These are phyloP conservation scores for Nannizziopsis barbatae DNA, from an alignment of 2,329 filamentous ascomycete species.

Conservation along the genomic window DNA sequence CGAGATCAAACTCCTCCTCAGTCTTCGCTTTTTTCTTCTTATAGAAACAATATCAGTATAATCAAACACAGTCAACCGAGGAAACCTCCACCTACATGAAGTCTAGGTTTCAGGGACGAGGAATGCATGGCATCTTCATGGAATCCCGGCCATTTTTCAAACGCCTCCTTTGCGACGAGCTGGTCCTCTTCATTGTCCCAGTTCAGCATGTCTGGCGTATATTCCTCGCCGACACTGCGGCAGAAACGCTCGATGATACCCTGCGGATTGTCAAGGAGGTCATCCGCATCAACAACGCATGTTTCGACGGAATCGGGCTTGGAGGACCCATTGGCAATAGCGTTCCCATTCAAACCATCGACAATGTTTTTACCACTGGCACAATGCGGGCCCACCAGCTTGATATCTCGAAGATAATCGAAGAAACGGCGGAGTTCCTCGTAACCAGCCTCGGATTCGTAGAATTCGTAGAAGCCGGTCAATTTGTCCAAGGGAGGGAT, in stretches of 20 bases:
- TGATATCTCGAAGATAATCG: constrained; percentile 62
- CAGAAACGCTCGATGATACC: constrained; percentile 70
- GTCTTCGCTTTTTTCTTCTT: constrained; percentile 29
- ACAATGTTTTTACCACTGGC: constrained; percentile 33
- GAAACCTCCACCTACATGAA: constrained; percentile 30
- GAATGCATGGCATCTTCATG: constrained; percentile 90
- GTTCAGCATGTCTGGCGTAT: constrained; percentile 62
- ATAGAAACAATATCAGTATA: not conserved
- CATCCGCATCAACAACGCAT: constrained; percentile 86
- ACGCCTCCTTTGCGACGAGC: constrained; percentile 56
- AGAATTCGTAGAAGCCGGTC: constrained; percentile 79
- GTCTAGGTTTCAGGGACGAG: constrained; percentile 55
- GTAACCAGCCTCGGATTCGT: constrained; percentile 82
- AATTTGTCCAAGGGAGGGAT: constrained; percentile 70
- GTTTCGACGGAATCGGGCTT: constrained; percentile 41
- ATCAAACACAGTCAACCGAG: not conserved
- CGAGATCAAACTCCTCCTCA: constrained; percentile 47
- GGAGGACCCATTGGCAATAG: constrained; percentile 17
- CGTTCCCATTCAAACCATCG: constrained; percentile 22
- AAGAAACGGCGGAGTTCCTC: constrained; percentile 76
- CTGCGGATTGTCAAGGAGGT: constrained; percentile 75
- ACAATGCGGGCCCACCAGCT: constrained; percentile 58
- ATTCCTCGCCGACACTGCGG: constrained; percentile 66
- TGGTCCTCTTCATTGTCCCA: constrained; percentile 72
- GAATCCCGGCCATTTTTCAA: constrained; percentile 96